Base-by-base conservation (phyloP, 495 filamentous ascomycete genomes). In the Xylaria longipes region DNA sequence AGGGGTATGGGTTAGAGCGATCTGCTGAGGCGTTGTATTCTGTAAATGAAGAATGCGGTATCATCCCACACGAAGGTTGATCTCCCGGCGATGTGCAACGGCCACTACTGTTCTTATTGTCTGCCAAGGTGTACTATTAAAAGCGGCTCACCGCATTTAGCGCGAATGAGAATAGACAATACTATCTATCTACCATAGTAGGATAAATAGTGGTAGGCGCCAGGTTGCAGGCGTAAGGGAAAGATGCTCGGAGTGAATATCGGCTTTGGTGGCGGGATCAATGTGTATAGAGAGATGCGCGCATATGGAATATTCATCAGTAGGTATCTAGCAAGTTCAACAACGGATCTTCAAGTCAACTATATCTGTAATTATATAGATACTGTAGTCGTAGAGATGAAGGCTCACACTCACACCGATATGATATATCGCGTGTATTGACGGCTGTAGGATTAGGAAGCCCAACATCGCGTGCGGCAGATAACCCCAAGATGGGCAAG, bases 51-150 rank as follows among this genome's bases (percentile, higher is more conserved):
- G 60, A 43, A 22, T 29, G 7, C 22, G 12, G 3, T 31, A 29
- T n/a, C 11, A 27, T 63, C 60, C 35, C 17, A 43, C 20, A 35
- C 20, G 17, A 46, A 56, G 33, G 65, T 17, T 54, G 48, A 56
- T 67, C 46, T 56, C 31, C 65, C 29, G n/a, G 65, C 33, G 65
- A 67, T 67, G 31, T 67, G 35, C 65, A 43, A 35, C 31, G 65
- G 6, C 46, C 22, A 41, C 41, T 56, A 4, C 65, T 67, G 22
- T 56, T 67, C 22, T 56, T 67, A 43, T 54, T 31, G 15, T 29
- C n/a, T 15, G 48, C 65, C 43, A 67, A 67, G 65, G 31, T 67
- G 29, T 48, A 43, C 43, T 43, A 54, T 56, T 41, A 56, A 50
- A 22, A 15, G 48, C 33, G 33, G 65, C 4, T 35, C 35, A 43